Conservation (phyloP, 2,329 filamentous ascomycete species). For the Tolypocladium guangdongense region DNA sequence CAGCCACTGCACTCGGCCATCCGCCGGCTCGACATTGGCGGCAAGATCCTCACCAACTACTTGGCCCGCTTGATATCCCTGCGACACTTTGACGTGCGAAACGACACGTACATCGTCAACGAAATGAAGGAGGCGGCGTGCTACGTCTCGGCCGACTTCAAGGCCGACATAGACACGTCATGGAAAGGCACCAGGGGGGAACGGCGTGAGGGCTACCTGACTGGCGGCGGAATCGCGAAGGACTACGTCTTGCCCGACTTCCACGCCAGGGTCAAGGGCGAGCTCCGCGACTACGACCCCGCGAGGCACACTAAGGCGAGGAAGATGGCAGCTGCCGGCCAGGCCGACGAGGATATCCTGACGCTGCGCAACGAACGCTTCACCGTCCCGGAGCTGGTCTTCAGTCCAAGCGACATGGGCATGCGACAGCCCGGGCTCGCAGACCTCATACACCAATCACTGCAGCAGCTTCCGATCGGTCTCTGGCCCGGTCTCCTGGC, state of each 20-base stretch:
- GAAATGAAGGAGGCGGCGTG: conserved; percentile 90
- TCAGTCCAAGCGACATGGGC: conserved; percentile 76
- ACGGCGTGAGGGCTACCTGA: conserved; percentile 35
- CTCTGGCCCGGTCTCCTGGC: conserved; percentile 75
- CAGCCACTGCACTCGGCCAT: conserved; percentile 71
- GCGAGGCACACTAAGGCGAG: conserved; percentile 41
- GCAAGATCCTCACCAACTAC: conserved; percentile 88
- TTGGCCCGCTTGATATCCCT: conserved; percentile 81
- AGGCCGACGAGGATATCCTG: conserved; percentile 60
- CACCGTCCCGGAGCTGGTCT: conserved; percentile 77
- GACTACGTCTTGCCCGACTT: conserved; percentile 90
- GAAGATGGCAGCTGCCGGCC: conserved; percentile 31
- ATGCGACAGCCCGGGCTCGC: conserved; percentile 74
- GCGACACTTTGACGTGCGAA: conserved; percentile 89
- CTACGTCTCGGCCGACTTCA: conserved; percentile 72
- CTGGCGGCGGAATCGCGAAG: conserved; percentile 56
- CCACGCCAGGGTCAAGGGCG: conserved; percentile 48
- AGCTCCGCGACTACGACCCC: conserved; percentile 69
- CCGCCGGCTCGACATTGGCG: conserved; percentile 78
- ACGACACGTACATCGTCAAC: conserved; percentile 87
- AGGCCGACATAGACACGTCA: conserved; percentile 63
- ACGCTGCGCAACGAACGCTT: conserved; percentile 90
- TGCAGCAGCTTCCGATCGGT: conserved; percentile 65
- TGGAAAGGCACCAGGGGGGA: conserved; percentile 69
- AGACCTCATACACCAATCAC: conserved; percentile 69